These are phyloP conservation scores for Phyllosticta citrichinensis DNA, from an alignment of 2,329 filamentous ascomycete genomes.

Conservation along the genomic window DNA sequence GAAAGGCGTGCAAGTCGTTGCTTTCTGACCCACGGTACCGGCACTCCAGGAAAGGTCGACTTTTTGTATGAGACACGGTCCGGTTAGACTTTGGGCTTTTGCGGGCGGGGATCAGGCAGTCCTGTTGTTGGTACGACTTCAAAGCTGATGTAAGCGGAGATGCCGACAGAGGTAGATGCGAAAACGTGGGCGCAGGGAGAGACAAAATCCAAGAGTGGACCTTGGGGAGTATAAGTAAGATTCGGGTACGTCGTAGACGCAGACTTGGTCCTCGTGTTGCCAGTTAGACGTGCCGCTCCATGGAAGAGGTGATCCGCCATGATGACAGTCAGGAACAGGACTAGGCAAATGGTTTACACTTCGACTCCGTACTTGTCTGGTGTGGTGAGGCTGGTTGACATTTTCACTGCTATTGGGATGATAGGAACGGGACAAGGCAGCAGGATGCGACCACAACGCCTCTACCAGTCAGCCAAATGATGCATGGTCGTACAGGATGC, in stretches of 20 bases:
- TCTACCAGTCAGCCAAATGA: background rate
- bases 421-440: background rate
- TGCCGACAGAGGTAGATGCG: background rate
- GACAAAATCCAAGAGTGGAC: background rate
- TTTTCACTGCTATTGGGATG: background rate
- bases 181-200: background rate
- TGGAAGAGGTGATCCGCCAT: background rate
- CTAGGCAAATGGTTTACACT: background rate
- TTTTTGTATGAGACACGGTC: background rate
- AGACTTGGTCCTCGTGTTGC: background rate
- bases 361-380: background rate
- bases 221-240: background rate
- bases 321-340: background rate
- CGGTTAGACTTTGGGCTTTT: background rate
- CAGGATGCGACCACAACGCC: background rate
- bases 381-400: background rate
- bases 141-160: background rate
- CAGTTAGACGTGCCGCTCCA: background rate
- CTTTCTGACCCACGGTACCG: background rate
- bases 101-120: background rate
- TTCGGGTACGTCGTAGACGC: background rate
- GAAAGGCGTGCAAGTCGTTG: background rate
- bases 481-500: background rate
- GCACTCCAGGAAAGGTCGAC: background rate
- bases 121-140: background rate